These are phyloP conservation scores for Cercophora samala DNA, from an alignment of 495 filamentous ascomycete genomes.

Conservation along the genomic window DNA sequence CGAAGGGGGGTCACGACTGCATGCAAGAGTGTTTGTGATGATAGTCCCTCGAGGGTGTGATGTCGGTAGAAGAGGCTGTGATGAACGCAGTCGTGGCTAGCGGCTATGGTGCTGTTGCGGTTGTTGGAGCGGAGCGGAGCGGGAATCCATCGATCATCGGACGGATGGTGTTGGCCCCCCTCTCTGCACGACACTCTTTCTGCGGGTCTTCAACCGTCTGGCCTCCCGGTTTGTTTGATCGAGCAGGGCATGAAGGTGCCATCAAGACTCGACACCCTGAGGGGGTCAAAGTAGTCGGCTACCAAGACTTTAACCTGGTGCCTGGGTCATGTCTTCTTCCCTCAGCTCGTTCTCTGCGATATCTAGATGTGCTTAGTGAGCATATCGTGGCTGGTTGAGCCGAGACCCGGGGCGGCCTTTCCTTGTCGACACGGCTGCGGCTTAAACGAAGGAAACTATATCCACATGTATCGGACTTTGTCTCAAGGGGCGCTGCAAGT, in stretches of 20 bases:
- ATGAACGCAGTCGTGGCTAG: not conserved
- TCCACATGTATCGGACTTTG: not conserved
- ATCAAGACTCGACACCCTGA: not conserved
- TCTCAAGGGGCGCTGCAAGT: not conserved
- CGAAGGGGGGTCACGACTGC: slow-evolving; percentile 1
- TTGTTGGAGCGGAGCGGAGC: not conserved
- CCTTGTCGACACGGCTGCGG: not conserved
- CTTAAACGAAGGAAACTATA: not conserved
- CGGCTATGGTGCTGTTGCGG: not conserved
- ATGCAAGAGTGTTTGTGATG: slow-evolving; percentile 12
- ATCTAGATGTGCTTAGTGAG: not conserved
- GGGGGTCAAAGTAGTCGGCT: slow-evolving; percentile 1
- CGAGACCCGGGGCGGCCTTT: not conserved
- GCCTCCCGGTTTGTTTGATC: not conserved
- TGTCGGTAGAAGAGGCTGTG: slow-evolving; percentile 2
- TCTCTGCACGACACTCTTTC: not conserved
- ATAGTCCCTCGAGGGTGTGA: not conserved
- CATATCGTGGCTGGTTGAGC: not conserved
- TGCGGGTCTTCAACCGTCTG: not conserved
- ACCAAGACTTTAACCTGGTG: not conserved
- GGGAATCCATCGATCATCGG: not conserved
- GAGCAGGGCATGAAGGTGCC: not conserved
- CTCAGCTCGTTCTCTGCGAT: not conserved
- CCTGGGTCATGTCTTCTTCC: not conserved
- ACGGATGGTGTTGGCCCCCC: not conserved